Evolutionary conservation across 2,329 filamentous ascomycete genomes (phyloP).

Genomic region (Diplodia seriata): DNA sequence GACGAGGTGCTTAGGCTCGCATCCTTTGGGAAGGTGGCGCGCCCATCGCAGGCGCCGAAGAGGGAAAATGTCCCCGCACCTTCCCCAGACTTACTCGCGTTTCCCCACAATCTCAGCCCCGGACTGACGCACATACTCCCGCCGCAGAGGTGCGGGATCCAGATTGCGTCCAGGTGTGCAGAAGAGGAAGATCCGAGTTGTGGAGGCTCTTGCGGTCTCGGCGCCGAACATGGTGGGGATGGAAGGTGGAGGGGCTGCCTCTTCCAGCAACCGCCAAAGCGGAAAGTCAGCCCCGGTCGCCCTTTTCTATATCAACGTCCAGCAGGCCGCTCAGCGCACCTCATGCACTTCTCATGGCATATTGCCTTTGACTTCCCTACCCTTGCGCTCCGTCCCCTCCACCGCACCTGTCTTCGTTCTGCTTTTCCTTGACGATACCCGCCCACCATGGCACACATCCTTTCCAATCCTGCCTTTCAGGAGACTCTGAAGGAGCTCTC

Average conservation of each 20-base stretch:
- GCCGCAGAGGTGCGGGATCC: slow-evolving; percentile 12
- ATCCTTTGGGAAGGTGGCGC: slow-evolving; percentile 7
- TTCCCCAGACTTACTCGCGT: slow-evolving; percentile 16
- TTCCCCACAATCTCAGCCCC: slow-evolving; percentile 24
- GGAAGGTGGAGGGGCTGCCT: neutral
- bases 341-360: neutral
- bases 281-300: slow-evolving; percentile 13
- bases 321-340: neutral
- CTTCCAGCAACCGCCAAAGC: slow-evolving; percentile 6
- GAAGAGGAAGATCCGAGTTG: neutral
- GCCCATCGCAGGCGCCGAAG: neutral
- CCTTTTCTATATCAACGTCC: slow-evolving; percentile 20
- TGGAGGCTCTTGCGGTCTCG: slow-evolving; percentile 16
- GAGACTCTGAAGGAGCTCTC: slow-evolving; percentile 30
- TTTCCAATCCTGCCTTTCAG: slow-evolving; percentile 29
- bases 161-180: slow-evolving; percentile 5
- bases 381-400: neutral
- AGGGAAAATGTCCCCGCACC: neutral
- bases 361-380: neutral
- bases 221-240: slow-evolving; percentile 3
- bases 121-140: slow-evolving; percentile 15
- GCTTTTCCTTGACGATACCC: slow-evolving; percentile 7
- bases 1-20: neutral
- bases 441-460: slow-evolving; percentile 34
- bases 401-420: neutral